Evolutionary conservation across 495 filamentous ascomycete species (phyloP).

Genomic region (Margaritispora aquatica): DNA sequence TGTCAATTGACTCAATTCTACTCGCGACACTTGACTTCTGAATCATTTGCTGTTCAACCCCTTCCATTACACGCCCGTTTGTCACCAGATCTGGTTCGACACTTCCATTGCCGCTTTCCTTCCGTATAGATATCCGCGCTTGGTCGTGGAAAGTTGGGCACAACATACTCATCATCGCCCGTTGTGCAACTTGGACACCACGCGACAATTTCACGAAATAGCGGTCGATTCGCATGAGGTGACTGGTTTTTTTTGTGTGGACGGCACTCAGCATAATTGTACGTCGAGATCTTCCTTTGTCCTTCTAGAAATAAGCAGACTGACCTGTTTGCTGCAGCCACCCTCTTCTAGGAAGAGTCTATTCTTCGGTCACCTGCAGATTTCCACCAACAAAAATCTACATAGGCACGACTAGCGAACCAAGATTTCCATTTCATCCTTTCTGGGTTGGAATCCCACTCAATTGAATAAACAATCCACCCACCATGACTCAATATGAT

Average conservation of each 20-base stretch:
- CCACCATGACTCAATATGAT: conserved; percentile 34
- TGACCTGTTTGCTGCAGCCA: conserved; percentile 19
- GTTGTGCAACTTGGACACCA: neutral
- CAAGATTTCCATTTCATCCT: neutral
- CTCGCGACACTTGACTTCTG: too few relatives aligned
- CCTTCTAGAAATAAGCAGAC: conserved; percentile 6
- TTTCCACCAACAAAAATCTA: neutral
- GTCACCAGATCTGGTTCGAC: too few relatives aligned
- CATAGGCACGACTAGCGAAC: neutral
- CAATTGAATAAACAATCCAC: neutral
- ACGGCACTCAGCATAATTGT: neutral
- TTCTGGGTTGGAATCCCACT: neutral
- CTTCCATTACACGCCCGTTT: too few relatives aligned
- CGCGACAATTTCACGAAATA: neutral
- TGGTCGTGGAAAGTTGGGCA: neutral
- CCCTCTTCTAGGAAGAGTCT: conserved; percentile 6
- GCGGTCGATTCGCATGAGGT: neutral
- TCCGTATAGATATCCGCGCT: neutral
- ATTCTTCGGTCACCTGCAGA: conserved; percentile 13
- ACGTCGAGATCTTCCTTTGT: neutral
- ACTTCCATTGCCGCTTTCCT: neutral
- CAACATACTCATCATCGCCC: neutral
- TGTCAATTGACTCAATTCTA: too few relatives aligned
- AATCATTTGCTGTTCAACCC: neutral
- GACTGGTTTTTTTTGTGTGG: too few relatives aligned